Base-by-base conservation (phyloP, 2,329 filamentous ascomycete genomes). In the Talaromyces sp. region DNA sequence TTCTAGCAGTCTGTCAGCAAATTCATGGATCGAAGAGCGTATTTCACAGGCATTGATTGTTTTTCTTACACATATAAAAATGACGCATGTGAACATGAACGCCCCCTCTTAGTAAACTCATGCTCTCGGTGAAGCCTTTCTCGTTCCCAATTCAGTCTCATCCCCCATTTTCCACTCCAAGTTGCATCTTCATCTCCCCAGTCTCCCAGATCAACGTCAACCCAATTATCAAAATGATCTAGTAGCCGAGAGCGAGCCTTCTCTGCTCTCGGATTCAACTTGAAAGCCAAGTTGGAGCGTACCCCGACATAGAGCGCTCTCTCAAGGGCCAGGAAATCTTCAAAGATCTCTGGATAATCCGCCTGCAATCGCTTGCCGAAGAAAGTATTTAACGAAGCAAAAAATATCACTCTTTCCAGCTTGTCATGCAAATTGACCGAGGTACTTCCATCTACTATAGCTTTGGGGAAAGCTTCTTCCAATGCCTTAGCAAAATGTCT, bases 111-210 rank as follows among this genome's bases (percentile, higher is more conserved):
- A 15, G 57, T 57, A 42, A 63, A 57, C 10, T 57, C 30, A 27
- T 63, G 57, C 39, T 60, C 53, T n/a, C 61, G 61, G 1, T 49
- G 52, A 42, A 63, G 55, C 25, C 15, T 60, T 51, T 63, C 61
- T n/a, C 61, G 47, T 51, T 63, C 61, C 61, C 61, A 63, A 15
- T 60, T 63, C 15, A 63, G 49, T 47, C 42, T 59, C 25, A 63
- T 25, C 2, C 61, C 61, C 61, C 61, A 63, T 60, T 63, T 63
- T 44, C 60, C 58, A 55, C 58, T 63, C 58, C 61, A 63, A 2
- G 56, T 13, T 2, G 28, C 30, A 52, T 54, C 47, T 19, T 60
- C 52, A 5, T 57, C 61, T 15, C 17, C 53, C 61, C 61, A 63
- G 17, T 47, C 25, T 25, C 56, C 61, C 4, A 63, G 54, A 5